Evolutionary conservation across 176 grass and related monocot genomes (phyloP).

Genomic region (Otatea glauca): DNA sequence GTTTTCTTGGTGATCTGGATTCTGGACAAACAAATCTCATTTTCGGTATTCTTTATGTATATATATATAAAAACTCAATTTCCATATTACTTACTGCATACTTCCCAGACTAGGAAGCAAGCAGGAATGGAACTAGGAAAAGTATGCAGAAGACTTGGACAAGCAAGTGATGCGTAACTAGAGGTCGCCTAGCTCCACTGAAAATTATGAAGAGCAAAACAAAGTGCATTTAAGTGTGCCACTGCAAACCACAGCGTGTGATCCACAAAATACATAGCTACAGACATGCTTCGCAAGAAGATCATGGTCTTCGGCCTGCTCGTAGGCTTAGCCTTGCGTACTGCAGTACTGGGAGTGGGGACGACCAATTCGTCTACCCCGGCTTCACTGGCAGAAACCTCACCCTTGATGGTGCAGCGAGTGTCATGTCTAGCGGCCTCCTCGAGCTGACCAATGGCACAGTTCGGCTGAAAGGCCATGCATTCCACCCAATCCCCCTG

Average conservation of each 20-base stretch:
- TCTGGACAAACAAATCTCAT: neutral
- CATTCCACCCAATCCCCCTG: too few relatives aligned
- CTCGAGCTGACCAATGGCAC: too few relatives aligned
- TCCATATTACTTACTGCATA: neutral
- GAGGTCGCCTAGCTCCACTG: neutral
- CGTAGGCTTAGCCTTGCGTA: neutral
- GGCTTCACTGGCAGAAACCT: too few relatives aligned
- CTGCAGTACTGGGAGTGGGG: neutral
- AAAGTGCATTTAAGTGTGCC: neutral
- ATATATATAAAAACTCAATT: neutral
- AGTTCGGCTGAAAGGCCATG: too few relatives aligned
- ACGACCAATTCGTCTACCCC: too few relatives aligned
- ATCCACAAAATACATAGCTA: neutral
- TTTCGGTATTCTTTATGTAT: neutral
- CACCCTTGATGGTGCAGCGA: too few relatives aligned
- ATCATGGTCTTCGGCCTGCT: conserved; percentile 14
- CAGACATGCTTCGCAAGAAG: conserved; percentile 21
- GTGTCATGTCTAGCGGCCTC: too few relatives aligned
- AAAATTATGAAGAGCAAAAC: conserved; percentile 1
- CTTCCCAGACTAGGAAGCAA: neutral
- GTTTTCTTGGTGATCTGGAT: neutral
- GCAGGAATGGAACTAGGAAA: conserved; percentile 1
- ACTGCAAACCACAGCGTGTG: conserved; percentile 9
- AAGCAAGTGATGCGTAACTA: conserved; percentile 15
- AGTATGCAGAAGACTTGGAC: conserved; percentile 15